These are phyloP conservation scores for Vigna reflexopilosa DNA, from an alignment of 306 rosid species.

Conservation along the genomic window DNA sequence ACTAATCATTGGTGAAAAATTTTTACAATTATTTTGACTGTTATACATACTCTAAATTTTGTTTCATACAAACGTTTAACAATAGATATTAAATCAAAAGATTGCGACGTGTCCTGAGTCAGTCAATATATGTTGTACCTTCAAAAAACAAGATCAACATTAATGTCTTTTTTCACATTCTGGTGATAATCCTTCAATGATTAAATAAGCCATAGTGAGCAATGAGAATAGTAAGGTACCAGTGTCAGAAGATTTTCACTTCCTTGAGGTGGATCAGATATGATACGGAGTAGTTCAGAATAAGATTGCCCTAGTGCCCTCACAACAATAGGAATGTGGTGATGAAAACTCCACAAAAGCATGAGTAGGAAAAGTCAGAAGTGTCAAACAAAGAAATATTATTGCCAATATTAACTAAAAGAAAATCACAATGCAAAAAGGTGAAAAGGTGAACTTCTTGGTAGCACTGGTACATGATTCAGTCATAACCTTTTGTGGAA, in stretches of 20 bases:
- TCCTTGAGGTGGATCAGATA: no score
- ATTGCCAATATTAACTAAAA: no score
- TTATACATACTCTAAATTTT: constrained; percentile 73
- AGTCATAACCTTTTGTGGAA: no score
- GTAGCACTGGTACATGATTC: no score
- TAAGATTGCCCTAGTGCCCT: no score
- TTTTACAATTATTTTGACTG: constrained; percentile 34
- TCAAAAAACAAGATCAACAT: constrained; percentile 48
- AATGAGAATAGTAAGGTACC: constrained; percentile 58
- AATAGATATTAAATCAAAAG: constrained; percentile 84
- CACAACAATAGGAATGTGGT: no score
- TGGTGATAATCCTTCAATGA: constrained; percentile 19
- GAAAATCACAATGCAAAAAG: no score
- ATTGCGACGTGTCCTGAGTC: constrained; percentile 79
- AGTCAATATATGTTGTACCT: constrained; percentile 93
- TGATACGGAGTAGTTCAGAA: no score
- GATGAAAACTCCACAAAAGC: no score
- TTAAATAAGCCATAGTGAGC: constrained; percentile 19
- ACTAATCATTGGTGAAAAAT: constrained; percentile 31
- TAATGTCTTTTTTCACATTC: constrained; percentile 14
- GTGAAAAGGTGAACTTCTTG: no score
- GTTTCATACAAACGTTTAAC: constrained; percentile 91
- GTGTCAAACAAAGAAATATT: no score
- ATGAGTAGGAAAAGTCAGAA: no score
- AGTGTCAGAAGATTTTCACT: constrained; percentile 53